phyloP scores from a whole-genome alignment of 768 basidiomycete species.

The Phallus indusiatus region DNA sequence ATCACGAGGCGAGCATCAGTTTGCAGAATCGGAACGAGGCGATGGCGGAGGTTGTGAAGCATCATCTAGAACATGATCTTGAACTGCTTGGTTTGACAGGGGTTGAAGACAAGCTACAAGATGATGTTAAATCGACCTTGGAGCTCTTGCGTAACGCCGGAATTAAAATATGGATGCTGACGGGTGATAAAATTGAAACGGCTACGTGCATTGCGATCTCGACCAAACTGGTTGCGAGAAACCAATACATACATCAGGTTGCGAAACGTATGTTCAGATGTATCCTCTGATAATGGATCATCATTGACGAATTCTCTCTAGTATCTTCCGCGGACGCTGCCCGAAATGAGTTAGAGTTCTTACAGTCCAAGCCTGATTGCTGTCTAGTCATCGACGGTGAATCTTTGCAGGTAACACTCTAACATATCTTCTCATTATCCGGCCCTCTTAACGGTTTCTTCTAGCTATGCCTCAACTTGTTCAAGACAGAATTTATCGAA shows the following conservation, averaged over 20 bases:
- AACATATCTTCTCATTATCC: background rate
- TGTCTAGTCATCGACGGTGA: conserved; percentile 98
- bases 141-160: conserved; percentile 92
- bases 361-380: conserved; percentile 91
- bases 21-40: conserved; percentile 76
- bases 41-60: conserved; percentile 62
- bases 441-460: background rate
- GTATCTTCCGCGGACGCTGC: conserved; percentile 80
- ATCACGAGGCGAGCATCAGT: conserved; percentile 71
- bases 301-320: conserved; percentile 23
- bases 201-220: conserved; percentile 97
- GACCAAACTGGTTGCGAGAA: conserved; percentile 89
- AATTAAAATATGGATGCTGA: conserved; percentile 99
- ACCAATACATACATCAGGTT: conserved; percentile 96
- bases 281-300: conserved; percentile 2
- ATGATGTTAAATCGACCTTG: conserved; percentile 89
- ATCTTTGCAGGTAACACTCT: conserved; percentile 67
- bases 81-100: conserved; percentile 92
- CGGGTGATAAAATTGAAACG: conserved; percentile 98
- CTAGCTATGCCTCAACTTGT: conserved; percentile 83
- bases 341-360: conserved; percentile 82
- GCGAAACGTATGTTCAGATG: conserved; percentile 60
- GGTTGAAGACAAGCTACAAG: conserved; percentile 98
- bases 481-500: conserved; percentile 91
- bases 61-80: conserved; percentile 78